phyloP scores from a whole-genome alignment of 257 asterid genomes.

The Dorcoceras hygrometricum region DNA sequence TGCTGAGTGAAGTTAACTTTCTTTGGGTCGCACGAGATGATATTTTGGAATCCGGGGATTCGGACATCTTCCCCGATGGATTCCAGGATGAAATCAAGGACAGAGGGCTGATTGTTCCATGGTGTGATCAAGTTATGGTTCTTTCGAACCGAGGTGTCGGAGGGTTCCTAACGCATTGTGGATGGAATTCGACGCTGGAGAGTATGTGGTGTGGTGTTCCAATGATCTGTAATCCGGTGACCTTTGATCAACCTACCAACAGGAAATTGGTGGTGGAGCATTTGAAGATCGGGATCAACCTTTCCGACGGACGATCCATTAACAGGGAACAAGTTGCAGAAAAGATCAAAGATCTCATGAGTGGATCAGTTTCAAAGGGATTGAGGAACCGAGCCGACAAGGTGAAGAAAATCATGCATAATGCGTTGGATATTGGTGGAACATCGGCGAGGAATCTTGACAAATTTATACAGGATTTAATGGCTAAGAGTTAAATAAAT shows the following conservation, averaged over 20 bases:
- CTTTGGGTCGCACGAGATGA: conserved; percentile 53
- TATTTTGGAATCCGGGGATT: conserved; percentile 28
- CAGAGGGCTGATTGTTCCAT: conserved; percentile 41
- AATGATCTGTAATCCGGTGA: conserved; percentile 36
- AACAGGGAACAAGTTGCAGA: conserved; percentile 24
- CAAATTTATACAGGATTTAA: conserved; percentile 28
- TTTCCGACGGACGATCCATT: conserved; percentile 21
- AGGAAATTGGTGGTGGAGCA: conserved; percentile 37
- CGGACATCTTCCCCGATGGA: conserved; percentile 33
- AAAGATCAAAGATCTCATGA: conserved; percentile 28
- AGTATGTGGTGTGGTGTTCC: conserved; percentile 55
- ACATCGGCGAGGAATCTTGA: conserved; percentile 26
- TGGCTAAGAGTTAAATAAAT: too few relatives aligned
- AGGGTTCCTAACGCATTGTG: conserved; percentile 50
- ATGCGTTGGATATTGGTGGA: conserved; percentile 25
- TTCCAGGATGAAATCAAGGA: conserved; percentile 28
- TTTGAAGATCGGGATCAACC: conserved; percentile 34
- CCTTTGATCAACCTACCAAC: conserved; percentile 32
- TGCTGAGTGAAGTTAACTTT: conserved; percentile 39
- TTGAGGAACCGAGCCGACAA: conserved; percentile 1
- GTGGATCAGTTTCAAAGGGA: background rate
- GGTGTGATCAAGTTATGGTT: conserved; percentile 51
- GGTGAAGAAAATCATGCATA: background rate
- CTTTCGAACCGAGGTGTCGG: conserved; percentile 41
- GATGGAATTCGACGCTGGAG: conserved; percentile 56